Evolutionary conservation across 202 grass and related monocot species (phyloP).

Genomic region (Zoysia matrella): DNA sequence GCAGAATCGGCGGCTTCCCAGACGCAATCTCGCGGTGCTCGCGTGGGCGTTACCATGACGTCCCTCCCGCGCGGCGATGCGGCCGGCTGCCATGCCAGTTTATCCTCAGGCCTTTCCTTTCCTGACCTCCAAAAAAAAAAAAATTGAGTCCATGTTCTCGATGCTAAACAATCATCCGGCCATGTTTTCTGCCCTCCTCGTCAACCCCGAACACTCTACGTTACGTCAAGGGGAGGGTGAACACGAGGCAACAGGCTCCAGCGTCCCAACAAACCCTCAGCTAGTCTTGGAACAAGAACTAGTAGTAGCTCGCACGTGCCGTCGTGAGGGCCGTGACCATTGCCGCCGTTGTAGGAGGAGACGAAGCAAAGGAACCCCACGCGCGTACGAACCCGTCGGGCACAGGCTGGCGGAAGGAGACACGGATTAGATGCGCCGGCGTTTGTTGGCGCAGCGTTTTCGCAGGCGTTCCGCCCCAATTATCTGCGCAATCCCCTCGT

Average conservation of each 20-base stretch:
- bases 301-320: background rate
- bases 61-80: slow-evolving; percentile 11
- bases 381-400: background rate
- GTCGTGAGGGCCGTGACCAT: background rate
- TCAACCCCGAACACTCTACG: background rate
- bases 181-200: background rate
- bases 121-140: too few species aligned
- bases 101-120: too few species aligned
- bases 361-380: background rate
- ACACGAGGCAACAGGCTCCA: background rate
- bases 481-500: background rate
- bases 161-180: background rate
- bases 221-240: background rate
- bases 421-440: background rate
- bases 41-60: background rate
- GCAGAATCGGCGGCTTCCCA: background rate
- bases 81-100: too few species aligned
- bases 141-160: background rate
- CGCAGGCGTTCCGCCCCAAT: background rate
- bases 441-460: background rate
- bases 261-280: background rate
- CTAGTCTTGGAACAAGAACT: too few species aligned
- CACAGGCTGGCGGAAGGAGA: slow-evolving; percentile 6
- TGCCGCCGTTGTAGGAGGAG: background rate
- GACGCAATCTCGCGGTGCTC: background rate